These are phyloP conservation scores for Colletotrichum sojae DNA, from an alignment of 2,329 filamentous ascomycete species.

Conservation along the genomic window DNA sequence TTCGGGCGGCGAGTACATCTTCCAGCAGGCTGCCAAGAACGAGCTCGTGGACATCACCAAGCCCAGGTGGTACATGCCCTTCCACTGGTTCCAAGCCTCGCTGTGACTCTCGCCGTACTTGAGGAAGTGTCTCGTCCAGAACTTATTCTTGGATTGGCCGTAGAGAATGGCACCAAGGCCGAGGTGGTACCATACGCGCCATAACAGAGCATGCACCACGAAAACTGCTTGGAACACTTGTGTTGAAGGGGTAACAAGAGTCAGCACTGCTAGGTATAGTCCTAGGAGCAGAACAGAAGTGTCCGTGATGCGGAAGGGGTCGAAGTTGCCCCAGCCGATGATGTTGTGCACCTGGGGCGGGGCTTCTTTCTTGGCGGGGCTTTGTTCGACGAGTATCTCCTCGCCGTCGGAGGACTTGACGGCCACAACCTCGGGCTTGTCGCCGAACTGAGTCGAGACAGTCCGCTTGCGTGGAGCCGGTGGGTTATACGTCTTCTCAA, in stretches of 20 bases:
- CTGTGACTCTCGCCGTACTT: slow-evolving; percentile 93
- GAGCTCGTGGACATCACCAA: slow-evolving; percentile 91
- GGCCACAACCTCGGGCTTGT: slow-evolving; percentile 41
- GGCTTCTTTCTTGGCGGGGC: slow-evolving; percentile 49
- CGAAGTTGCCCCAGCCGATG: slow-evolving; percentile 85
- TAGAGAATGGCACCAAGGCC: slow-evolving; percentile 90
- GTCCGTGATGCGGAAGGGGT: slow-evolving; percentile 90
- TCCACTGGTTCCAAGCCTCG: slow-evolving; percentile 98
- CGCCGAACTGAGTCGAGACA: slow-evolving; percentile 48
- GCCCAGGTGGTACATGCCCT: slow-evolving; percentile 93
- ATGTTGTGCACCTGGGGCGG: slow-evolving; percentile 85
- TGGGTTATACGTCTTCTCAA: slow-evolving; percentile 97
- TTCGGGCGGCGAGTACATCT: slow-evolving; percentile 90
- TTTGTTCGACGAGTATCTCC: slow-evolving; percentile 41
- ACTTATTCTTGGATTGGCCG: slow-evolving; percentile 89
- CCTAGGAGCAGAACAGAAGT: slow-evolving; percentile 83
- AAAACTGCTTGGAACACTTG: slow-evolving; percentile 83
- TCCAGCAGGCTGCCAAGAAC: slow-evolving; percentile 93
- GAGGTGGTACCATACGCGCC: slow-evolving; percentile 93
- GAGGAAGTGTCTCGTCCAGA: slow-evolving; percentile 97
- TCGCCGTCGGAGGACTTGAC: slow-evolving; percentile 35
- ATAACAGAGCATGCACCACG: slow-evolving; percentile 82
- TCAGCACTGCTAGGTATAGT: slow-evolving; percentile 80
- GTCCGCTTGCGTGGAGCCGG: slow-evolving; percentile 79
- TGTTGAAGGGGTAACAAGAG: slow-evolving; percentile 83